Conservation (phyloP, 1,139 yeast species). For the Blastobotrys elegans region DNA sequence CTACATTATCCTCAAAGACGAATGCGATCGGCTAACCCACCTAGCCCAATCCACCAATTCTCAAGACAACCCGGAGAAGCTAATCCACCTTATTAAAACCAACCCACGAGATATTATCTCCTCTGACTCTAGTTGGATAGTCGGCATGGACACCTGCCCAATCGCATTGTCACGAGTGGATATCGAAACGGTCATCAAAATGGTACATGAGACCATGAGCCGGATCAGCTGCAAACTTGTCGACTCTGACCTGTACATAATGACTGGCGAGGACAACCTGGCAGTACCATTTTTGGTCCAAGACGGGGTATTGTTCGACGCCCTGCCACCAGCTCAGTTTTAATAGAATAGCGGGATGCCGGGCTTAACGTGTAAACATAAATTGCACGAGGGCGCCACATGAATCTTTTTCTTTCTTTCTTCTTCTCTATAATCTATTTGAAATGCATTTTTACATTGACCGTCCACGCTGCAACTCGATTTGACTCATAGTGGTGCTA, state of each 20-base stretch:
- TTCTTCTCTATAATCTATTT: not conserved
- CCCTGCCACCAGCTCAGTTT: not conserved
- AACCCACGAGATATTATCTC: not conserved
- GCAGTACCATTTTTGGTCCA: not conserved
- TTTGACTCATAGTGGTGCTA: not conserved
- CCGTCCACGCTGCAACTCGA: conserved; percentile 1
- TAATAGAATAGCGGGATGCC: too few relatives aligned
- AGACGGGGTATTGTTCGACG: not conserved
- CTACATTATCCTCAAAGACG: not conserved
- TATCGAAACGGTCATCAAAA: not conserved
- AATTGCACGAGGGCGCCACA: too few relatives aligned
- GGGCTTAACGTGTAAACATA: too few relatives aligned
- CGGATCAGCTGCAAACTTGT: not conserved
- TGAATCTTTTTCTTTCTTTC: not conserved
- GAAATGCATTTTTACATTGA: conserved; percentile 4
- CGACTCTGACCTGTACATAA: not conserved
- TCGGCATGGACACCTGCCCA: not conserved
- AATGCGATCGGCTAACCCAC: not conserved
- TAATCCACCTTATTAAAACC: not conserved
- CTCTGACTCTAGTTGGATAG: not conserved
- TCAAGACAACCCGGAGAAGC: not conserved
- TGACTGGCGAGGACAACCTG: not conserved
- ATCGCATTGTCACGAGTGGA: not conserved
- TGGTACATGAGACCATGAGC: not conserved
- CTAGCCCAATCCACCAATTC: not conserved